A percentile compares a stretch with the other conserved stretches of the same genome.
These are phyloP conservation scores for Petunia secreta DNA, from an alignment of 257 asterid species.

Conservation along the genomic window DNA sequence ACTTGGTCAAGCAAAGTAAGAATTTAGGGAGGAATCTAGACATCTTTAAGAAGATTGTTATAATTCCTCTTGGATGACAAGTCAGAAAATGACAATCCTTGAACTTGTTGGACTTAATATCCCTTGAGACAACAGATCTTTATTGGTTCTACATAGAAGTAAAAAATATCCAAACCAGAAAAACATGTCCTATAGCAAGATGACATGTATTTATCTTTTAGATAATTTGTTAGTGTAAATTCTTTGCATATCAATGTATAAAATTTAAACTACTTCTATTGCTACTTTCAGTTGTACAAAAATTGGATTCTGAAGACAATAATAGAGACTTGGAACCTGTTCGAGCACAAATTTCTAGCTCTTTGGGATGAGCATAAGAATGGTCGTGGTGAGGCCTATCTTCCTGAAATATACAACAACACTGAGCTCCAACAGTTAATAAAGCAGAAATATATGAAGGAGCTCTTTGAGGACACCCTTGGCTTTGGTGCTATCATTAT, in stretches of 20 bases:
- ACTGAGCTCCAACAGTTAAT: slow-evolving; percentile 61
- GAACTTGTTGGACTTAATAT: no score
- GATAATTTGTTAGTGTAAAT: not conserved
- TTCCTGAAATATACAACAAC: slow-evolving; percentile 73
- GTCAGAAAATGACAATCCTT: no score
- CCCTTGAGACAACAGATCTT: no score
- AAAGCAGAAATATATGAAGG: slow-evolving; percentile 69
- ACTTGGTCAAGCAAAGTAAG: no score
- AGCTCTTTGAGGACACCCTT: slow-evolving; percentile 80
- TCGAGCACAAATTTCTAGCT: slow-evolving; percentile 67
- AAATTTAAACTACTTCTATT: no score
- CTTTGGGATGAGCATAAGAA: slow-evolving; percentile 90
- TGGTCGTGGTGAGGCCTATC: slow-evolving; percentile 98
- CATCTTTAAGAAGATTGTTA: no score
- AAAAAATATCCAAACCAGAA: no score
- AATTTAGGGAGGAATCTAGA: no score
- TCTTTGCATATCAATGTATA: not conserved
- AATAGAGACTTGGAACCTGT: slow-evolving; percentile 89
- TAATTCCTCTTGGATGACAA: no score
- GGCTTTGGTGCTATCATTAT: slow-evolving; percentile 98
- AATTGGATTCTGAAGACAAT: slow-evolving; percentile 83
- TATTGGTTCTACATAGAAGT: no score
- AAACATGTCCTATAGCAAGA: no score
- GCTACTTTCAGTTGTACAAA: slow-evolving; percentile 60
- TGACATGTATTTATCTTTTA: no score